Percentiles rank a stretch among this genome's conserved stretches.
Evolutionary conservation across 306 rosid species (phyloP).

Genomic region (Geum urbanum): DNA sequence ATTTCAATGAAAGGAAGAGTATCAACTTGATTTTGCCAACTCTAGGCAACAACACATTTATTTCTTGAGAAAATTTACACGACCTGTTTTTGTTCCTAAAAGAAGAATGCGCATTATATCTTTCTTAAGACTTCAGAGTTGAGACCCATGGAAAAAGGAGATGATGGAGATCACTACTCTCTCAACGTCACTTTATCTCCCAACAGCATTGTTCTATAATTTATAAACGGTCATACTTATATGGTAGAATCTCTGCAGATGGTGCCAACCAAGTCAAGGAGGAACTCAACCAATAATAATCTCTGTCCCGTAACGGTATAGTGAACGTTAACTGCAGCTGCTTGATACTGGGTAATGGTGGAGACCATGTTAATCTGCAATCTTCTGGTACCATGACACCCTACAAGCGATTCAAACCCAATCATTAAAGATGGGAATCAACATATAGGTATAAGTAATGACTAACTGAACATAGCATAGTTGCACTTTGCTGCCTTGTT

Average conservation of each 20-base stretch:
- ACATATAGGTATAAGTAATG: too few relatives aligned
- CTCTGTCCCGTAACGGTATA: not conserved
- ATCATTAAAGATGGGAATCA: not conserved
- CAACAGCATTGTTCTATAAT: too few relatives aligned
- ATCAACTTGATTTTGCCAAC: too few relatives aligned
- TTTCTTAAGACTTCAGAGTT: too few relatives aligned
- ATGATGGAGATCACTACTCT: too few relatives aligned
- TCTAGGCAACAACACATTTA: too few relatives aligned
- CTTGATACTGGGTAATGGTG: not conserved
- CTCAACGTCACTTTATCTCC: too few relatives aligned
- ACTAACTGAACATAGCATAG: not conserved
- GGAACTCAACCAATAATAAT: not conserved
- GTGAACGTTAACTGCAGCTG: not conserved
- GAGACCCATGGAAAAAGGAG: too few relatives aligned
- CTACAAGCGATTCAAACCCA: not conserved
- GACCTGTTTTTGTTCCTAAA: too few relatives aligned
- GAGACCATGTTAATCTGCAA: not conserved
- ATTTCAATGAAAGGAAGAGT: too few relatives aligned
- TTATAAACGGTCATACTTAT: not conserved
- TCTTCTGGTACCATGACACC: constrained; percentile 3
- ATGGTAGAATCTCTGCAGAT: not conserved
- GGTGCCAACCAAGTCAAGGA: not conserved
- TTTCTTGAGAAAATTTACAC: too few relatives aligned
- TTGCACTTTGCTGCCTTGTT: not conserved
- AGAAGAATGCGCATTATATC: too few relatives aligned